phyloP scores from a whole-genome alignment of 2,329 filamentous ascomycete genomes.

The Talaromyces funiculosus region DNA sequence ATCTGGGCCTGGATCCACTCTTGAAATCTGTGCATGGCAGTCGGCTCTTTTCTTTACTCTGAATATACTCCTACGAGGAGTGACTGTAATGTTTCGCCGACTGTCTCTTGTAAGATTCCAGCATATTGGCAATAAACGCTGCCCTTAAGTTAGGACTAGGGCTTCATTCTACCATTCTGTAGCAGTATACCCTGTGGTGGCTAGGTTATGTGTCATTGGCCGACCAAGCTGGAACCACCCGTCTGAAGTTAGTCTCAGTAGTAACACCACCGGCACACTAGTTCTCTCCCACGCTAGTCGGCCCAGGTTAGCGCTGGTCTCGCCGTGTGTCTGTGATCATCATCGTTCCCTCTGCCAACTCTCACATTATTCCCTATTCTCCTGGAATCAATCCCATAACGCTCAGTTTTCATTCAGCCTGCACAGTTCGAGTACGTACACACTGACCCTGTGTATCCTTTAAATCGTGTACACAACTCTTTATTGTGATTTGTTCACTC shows the following conservation, averaged over 20 bases:
- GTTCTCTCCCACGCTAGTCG: background rate
- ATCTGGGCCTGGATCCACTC: conserved; percentile 1
- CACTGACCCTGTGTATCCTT: background rate
- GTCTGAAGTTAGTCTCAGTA: background rate
- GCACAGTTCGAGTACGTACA: no score
- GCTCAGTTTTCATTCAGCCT: no score
- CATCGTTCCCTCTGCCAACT: conserved; percentile 1
- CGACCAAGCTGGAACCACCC: background rate
- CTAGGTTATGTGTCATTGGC: background rate
- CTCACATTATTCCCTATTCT: background rate
- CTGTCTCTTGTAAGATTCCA: background rate
- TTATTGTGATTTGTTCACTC: background rate
- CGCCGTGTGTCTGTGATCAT: background rate
- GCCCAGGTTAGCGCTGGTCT: background rate
- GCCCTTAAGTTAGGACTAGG: no score
- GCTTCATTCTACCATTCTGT: no score
- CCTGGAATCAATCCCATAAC: no score
- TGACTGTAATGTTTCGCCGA: no score
- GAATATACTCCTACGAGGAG: background rate
- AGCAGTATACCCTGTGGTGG: no score
- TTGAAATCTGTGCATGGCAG: conserved; percentile 2
- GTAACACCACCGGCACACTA: background rate
- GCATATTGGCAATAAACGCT: no score
- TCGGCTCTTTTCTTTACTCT: background rate
- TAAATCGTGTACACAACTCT: background rate